A percentile compares a stretch with the other conserved stretches of the same genome.
phyloP scores from a whole-genome alignment of 148 eudicot species.

The Vaccinium corymbosum region DNA sequence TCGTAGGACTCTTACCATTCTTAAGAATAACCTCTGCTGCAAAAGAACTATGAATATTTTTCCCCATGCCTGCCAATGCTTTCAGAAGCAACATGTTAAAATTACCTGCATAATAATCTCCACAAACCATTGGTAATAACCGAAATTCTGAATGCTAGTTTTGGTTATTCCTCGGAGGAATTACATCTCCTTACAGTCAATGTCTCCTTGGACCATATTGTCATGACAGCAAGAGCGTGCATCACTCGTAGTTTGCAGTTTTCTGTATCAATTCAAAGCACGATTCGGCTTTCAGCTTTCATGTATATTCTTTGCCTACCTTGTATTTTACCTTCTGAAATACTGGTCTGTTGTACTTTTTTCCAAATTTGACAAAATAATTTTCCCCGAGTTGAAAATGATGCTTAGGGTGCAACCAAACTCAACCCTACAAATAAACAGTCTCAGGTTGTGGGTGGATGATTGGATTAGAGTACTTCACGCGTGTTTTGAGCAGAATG shows the following conservation, averaged over 20 bases:
- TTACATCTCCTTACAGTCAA: not conserved
- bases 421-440: not conserved
- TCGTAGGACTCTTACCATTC: not conserved
- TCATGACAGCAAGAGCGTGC: not conserved
- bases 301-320: not conserved
- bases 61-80: not conserved
- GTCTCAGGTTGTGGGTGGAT: not conserved
- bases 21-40: not conserved
- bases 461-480: not conserved
- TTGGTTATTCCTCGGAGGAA: not conserved
- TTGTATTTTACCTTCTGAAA: not conserved
- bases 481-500: too few relatives aligned
- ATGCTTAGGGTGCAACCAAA: not conserved
- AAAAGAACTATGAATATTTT: not conserved
- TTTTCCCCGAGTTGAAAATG: not conserved
- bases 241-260: not conserved
- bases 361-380: not conserved
- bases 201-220: not conserved
- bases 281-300: not conserved
- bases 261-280: not conserved
- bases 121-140: not conserved
- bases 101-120: not conserved
- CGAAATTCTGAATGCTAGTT: not conserved
- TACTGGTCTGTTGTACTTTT: too few relatives aligned
- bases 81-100: not conserved